Conservation (phyloP, 108 stramenopile species). For the Cyclotella atomus region DNA sequence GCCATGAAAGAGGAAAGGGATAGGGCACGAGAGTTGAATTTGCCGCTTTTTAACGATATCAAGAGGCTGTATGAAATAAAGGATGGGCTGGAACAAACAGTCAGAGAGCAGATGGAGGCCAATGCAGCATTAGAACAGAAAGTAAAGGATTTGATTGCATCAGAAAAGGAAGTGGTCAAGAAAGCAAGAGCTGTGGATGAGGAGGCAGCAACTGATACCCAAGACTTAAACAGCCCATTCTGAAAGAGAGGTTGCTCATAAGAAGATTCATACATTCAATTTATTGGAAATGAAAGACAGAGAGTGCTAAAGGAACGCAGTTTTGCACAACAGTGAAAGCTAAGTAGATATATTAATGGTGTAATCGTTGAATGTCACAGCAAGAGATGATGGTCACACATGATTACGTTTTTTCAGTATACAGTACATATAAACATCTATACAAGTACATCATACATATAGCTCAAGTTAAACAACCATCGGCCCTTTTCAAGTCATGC, state of each 20-base stretch:
- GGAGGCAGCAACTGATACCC: no score
- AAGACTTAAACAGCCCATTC: no score
- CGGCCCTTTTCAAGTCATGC: not conserved
- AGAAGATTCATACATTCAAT: no score
- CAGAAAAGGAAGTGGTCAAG: not conserved
- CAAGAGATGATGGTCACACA: no score
- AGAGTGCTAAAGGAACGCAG: no score
- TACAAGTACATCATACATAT: slow-evolving; percentile 1
- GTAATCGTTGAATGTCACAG: no score
- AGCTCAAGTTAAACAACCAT: slow-evolving; percentile 21
- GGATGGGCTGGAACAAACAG: not conserved
- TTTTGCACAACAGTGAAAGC: no score
- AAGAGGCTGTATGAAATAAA: slow-evolving; percentile 3
- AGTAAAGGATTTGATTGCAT: not conserved
- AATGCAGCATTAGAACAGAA: not conserved
- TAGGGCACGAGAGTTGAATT: slow-evolving; percentile 4
- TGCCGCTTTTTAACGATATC: slow-evolving; percentile 14
- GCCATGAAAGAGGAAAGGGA: slow-evolving; percentile 5
- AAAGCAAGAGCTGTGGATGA: not conserved
- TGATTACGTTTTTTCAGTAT: no score
- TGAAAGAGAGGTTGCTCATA: no score
- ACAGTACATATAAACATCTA: slow-evolving; percentile 5
- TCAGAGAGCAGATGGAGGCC: not conserved
- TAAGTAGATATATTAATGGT: no score
- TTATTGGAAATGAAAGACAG: no score